Evolutionary conservation across 2,329 filamentous ascomycete genomes (phyloP), one percentile per base, ranked within the genome.

Genomic region (Paracamarosporium sp.): DNA sequence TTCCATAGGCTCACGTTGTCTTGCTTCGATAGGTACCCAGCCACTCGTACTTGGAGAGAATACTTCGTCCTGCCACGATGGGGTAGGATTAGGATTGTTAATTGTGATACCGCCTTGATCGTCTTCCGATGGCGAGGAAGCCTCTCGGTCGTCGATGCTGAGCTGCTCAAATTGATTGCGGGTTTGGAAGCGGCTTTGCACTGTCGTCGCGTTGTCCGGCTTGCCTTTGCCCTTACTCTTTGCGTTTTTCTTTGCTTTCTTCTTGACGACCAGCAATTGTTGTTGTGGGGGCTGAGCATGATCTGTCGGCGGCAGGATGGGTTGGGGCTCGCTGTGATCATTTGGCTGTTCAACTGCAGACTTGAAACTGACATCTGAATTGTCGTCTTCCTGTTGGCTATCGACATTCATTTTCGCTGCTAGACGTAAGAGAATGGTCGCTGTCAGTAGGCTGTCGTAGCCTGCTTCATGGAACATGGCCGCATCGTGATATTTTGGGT

Each of bases 381-480:
- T 36, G 17, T 36, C 47, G 8, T 56, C 55, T 5, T 50, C 47
- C 47, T 59, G 7, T 69, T 68, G 50, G 7, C 36, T 40, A 9
- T 57, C 53, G 13, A 46, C 51, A 8, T 55, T 30, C 15, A 59
- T 17, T 30, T 84, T 83, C 1, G 81, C 77, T 8, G 84, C 81
- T 3, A 88, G 76, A 53, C 82, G 81, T 50, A 88, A 79, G 62
- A 86, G 83, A 25, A 87, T 78, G 54, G 83, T 82, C 2, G 86
- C 86, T 0, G 86, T 87, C 22, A 88, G 76, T 58, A 85, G 80
- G 70, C 85, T 87, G 68, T 89, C 86, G 61, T 85, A 89, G 7
- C 86, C 86, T 15, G 86, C 86, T 73, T 89, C 86, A 56, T 89
- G 86, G 56, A 81, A 78, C 58, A 78, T 76, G 28, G 75, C 69